Conservation (phyloP, 495 filamentous ascomycete species). For the Podospora appendiculata region DNA sequence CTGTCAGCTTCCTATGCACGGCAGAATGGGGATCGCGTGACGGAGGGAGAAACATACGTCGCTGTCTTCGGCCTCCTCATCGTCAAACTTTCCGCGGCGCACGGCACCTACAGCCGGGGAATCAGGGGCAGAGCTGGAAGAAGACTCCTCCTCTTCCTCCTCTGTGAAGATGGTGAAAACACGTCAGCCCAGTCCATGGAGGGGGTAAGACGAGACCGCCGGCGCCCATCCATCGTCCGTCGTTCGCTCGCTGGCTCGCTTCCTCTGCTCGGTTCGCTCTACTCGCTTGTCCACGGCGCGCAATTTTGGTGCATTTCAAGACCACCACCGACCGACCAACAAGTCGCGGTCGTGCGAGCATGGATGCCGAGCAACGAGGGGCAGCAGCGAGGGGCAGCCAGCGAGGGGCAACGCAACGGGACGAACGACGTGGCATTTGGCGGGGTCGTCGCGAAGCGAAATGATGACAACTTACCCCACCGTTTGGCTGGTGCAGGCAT, state of each 20-base stretch:
- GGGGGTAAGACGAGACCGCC: not conserved
- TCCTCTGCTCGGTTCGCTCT: too few species aligned
- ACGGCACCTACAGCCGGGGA: conserved; percentile 49
- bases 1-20: conserved; percentile 9
- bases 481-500: conserved; percentile 24
- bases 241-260: too few species aligned
- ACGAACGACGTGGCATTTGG: conserved; percentile 7
- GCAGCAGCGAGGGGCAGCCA: not conserved
- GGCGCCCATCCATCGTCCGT: too few species aligned
- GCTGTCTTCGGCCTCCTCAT: conserved; percentile 79
- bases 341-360: too few species aligned
- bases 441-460: conserved; percentile 13
- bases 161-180: conserved; percentile 10
- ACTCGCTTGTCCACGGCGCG: too few species aligned
- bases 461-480: conserved; percentile 26
- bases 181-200: conserved; percentile 21
- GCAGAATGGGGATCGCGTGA: not conserved
- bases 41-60: conserved; percentile 54
- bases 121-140: conserved; percentile 50
- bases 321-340: too few species aligned
- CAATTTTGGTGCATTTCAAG: too few species aligned
- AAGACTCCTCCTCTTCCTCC: conserved; percentile 62
- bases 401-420: not conserved
- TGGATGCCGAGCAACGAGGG: not conserved
- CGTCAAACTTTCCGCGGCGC: conserved; percentile 67